A percentile compares a stretch with the other conserved stretches of the same genome.
Evolutionary conservation across 2,329 filamentous ascomycete genomes (phyloP).

Genomic region (Aspergillus intermedius): DNA sequence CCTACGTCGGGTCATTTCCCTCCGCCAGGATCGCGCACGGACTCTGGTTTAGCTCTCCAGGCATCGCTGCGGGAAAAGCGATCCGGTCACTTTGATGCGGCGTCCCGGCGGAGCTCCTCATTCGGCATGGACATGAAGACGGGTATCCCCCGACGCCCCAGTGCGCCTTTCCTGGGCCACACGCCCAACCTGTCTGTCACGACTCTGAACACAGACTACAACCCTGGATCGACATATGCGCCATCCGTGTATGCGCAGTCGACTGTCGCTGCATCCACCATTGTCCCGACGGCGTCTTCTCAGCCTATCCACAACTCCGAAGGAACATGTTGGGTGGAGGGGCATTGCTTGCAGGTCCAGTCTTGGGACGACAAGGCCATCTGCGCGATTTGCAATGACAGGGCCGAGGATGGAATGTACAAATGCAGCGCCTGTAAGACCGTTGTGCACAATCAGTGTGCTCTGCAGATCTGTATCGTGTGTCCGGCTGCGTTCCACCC

Average conservation of each 20-base stretch:
- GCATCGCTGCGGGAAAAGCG: constrained; percentile 87
- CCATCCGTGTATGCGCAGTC: constrained; percentile 47
- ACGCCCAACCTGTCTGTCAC: constrained; percentile 43
- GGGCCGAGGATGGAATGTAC: constrained; percentile 53
- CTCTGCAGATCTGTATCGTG: constrained; percentile 55
- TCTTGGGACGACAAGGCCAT: constrained; percentile 37
- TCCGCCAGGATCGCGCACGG: constrained; percentile 74
- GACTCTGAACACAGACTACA: constrained; percentile 36
- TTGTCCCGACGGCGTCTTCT: constrained; percentile 39
- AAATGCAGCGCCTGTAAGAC: constrained; percentile 44
- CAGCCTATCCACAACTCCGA: constrained; percentile 37
- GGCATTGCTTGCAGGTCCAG: constrained; percentile 43
- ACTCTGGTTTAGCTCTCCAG: constrained; percentile 83
- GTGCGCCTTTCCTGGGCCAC: constrained; percentile 65
- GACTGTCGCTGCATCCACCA: constrained; percentile 45
- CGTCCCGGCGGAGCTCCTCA: constrained; percentile 83
- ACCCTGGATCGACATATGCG: constrained; percentile 39
- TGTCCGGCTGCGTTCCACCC: constrained; percentile 62
- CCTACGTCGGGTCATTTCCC: constrained; percentile 74
- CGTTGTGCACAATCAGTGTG: constrained; percentile 53
- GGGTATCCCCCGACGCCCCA: constrained; percentile 50
- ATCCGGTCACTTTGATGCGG: constrained; percentile 81
- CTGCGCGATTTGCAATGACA: constrained; percentile 47
- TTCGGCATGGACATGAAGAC: constrained; percentile 71
- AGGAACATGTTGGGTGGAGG: constrained; percentile 42